Conservation (phyloP, 495 filamentous ascomycete genomes). For the Penicillium desertorum region DNA sequence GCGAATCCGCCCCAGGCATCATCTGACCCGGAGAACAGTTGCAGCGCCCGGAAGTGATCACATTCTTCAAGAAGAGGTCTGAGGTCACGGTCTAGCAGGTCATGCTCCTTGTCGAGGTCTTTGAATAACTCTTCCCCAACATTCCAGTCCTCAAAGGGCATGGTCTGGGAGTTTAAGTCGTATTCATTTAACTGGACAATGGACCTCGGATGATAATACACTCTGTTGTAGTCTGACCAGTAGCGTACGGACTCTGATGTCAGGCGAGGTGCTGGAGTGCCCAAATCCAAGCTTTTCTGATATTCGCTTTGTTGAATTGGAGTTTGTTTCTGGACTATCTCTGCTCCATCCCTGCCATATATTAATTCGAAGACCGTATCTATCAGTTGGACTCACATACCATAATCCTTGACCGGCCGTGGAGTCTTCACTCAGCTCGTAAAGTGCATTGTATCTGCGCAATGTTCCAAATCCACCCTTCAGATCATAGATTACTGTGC, state of each 20-base stretch:
- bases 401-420: slow-evolving; percentile 55
- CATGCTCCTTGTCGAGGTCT: slow-evolving; percentile 77
- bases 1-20: slow-evolving; percentile 95
- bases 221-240: slow-evolving; percentile 92
- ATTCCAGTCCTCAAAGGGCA: slow-evolving; percentile 81
- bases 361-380: neutral
- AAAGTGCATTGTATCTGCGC: slow-evolving; percentile 83
- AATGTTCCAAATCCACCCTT: slow-evolving; percentile 90
- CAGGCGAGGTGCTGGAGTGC: slow-evolving; percentile 58
- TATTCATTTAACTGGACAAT: slow-evolving; percentile 87
- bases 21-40: slow-evolving; percentile 74
- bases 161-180: slow-evolving; percentile 69
- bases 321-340: slow-evolving; percentile 64
- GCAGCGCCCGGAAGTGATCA: slow-evolving; percentile 85
- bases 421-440: slow-evolving; percentile 63
- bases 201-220: slow-evolving; percentile 90
- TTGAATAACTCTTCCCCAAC: slow-evolving; percentile 81
- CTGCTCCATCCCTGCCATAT: slow-evolving; percentile 64
- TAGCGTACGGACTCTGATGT: slow-evolving; percentile 73
- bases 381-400: slow-evolving; percentile 36
- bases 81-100: slow-evolving; percentile 84
- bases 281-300: slow-evolving; percentile 72
- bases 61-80: slow-evolving; percentile 88
- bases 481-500: slow-evolving; percentile 91
- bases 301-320: slow-evolving; percentile 71